These are phyloP conservation scores for Pelargonium cotyledonis DNA, from an alignment of 441 rosid genomes.

Conservation along the genomic window DNA sequence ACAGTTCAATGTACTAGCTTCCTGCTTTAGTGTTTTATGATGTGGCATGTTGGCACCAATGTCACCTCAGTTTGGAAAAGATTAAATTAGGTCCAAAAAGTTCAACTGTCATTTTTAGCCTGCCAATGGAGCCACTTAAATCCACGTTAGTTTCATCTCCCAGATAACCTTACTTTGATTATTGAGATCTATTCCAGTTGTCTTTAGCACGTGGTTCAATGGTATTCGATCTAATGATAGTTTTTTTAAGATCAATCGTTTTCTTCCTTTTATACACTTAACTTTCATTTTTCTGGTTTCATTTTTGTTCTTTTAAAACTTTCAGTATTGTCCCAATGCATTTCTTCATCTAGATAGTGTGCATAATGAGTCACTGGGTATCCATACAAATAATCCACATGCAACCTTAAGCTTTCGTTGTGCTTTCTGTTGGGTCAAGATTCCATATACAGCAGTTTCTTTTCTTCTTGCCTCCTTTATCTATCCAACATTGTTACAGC, in stretches of 20 bases:
- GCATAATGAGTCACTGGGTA: neutral
- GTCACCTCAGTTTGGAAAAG: neutral
- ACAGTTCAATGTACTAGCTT: neutral
- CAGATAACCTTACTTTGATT: neutral
- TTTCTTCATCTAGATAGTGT: neutral
- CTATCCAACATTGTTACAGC: slow-evolving; percentile 2
- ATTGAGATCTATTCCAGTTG: neutral
- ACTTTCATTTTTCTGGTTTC: neutral
- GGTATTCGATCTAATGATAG: neutral
- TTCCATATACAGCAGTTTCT: neutral
- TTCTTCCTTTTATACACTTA: neutral
- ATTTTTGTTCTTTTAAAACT: neutral
- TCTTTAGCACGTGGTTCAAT: neutral
- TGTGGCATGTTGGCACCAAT: neutral
- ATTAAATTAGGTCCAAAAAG: neutral
- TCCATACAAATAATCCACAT: neutral
- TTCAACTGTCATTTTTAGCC: neutral
- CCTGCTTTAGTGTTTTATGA: neutral
- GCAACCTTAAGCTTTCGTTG: neutral
- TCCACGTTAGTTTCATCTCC: neutral
- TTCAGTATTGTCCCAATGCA: neutral
- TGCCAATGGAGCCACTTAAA: neutral
- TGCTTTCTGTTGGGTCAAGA: neutral
- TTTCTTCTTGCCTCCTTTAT: slow-evolving; percentile 3
- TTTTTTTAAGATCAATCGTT: neutral